phyloP scores from a whole-genome alignment of 2,329 filamentous ascomycete genomes.

The Teratosphaeria destructans region DNA sequence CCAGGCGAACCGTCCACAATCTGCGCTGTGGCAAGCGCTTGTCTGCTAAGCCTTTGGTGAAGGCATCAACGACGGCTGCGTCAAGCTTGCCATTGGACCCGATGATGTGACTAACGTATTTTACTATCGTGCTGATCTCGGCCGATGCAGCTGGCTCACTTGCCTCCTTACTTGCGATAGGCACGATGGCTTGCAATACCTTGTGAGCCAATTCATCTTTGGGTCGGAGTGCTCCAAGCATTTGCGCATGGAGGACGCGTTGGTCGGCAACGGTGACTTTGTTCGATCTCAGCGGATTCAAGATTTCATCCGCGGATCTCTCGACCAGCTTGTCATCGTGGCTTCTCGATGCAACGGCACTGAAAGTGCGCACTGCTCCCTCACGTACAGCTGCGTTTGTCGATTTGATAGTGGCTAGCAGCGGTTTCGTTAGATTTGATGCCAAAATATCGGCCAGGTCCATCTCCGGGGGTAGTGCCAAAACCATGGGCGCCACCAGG shows the following conservation, averaged over 20 bases:
- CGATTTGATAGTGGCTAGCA: constrained; percentile 86
- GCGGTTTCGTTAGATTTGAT: constrained; percentile 67
- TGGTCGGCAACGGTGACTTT: constrained; percentile 83
- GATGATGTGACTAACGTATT: constrained; percentile 54
- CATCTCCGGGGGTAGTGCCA: constrained; percentile 56
- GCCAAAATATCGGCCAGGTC: constrained; percentile 69
- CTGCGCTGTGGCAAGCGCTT: constrained; percentile 71
- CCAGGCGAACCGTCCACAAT: constrained; percentile 68
- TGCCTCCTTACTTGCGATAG: constrained; percentile 69
- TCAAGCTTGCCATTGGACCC: constrained; percentile 51
- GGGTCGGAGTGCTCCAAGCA: constrained; percentile 56
- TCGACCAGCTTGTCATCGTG: constrained; percentile 49
- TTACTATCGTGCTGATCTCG: constrained; percentile 61
- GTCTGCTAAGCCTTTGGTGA: constrained; percentile 72
- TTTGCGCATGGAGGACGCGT: constrained; percentile 69
- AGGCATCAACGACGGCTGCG: constrained; percentile 56
- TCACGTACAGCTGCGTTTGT: constrained; percentile 68
- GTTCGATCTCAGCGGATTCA: constrained; percentile 66
- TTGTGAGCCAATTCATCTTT: constrained; percentile 55
- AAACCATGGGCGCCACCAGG: constrained; percentile 62
- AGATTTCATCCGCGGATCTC: constrained; percentile 65
- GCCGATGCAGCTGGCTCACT: constrained; percentile 73
- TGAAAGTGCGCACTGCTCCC: constrained; percentile 66
- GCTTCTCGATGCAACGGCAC: constrained; percentile 54
- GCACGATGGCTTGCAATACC: constrained; percentile 55